Conservation (phyloP, 129 eudicot genomes). For the Chrysanthemum lavandulifolium region DNA sequence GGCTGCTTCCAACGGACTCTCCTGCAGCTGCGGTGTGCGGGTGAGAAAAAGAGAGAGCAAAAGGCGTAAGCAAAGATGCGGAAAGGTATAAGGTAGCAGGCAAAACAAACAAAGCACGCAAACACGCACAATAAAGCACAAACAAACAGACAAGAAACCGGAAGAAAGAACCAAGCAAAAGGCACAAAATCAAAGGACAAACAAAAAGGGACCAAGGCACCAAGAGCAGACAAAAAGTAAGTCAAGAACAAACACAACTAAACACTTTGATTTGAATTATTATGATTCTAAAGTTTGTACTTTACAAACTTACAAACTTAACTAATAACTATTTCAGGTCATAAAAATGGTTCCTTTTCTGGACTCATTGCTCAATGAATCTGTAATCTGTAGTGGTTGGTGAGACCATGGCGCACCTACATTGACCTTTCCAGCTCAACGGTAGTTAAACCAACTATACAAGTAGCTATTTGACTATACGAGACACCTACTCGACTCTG, state of each 20-base stretch:
- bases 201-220: too few species aligned
- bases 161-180: too few species aligned
- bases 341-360: constrained; percentile 14
- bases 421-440: neutral
- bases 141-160: too few species aligned
- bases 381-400: constrained; percentile 6
- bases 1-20: too few species aligned
- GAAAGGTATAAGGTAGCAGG: too few species aligned
- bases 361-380: constrained; percentile 1
- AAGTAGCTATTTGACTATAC: neutral
- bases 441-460: constrained; percentile 1
- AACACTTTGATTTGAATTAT: neutral
- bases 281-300: neutral
- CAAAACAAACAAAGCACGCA: too few species aligned
- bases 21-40: too few species aligned
- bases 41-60: too few species aligned
- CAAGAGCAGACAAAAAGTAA: too few species aligned
- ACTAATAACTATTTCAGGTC: constrained; percentile 18
- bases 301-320: constrained; percentile 15
- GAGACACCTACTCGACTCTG: constrained; percentile 30
- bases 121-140: too few species aligned
- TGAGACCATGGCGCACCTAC: constrained; percentile 20
- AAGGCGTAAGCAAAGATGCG: too few species aligned
- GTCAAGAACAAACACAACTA: neutral
- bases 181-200: too few species aligned